These are phyloP conservation scores for Thermoascus crustaceus DNA, from an alignment of 2,329 filamentous ascomycete genomes.

Conservation along the genomic window DNA sequence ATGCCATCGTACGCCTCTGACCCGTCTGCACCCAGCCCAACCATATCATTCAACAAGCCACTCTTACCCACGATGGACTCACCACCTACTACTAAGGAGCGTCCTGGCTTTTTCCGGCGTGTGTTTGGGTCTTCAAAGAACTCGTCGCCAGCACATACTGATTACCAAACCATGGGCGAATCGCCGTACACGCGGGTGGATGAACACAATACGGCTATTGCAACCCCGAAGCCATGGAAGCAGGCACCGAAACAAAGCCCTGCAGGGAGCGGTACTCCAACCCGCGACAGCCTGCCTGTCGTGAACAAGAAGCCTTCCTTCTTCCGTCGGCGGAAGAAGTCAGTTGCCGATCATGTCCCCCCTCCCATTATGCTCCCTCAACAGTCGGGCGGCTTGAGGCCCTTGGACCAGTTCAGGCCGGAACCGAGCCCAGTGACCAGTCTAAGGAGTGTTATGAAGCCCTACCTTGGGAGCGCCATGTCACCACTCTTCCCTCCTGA, in stretches of 20 bases:
- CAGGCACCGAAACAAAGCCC: conserved; percentile 20
- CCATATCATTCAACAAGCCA: conserved; percentile 44
- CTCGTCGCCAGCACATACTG: conserved; percentile 21
- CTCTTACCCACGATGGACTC: conserved; percentile 33
- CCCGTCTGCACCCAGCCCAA: conserved; percentile 46
- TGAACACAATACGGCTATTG: conserved; percentile 12
- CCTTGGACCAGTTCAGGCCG: conserved; percentile 19
- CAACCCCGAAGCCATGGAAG: conserved; percentile 18
- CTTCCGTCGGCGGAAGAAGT: conserved; percentile 90
- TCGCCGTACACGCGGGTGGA: conserved; percentile 18
- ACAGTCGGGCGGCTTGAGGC: conserved; percentile 36
- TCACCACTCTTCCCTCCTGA: conserved; percentile 12
- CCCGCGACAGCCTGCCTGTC: conserved; percentile 40
- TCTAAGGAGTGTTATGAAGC: conserved; percentile 77
- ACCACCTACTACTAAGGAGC: conserved; percentile 52
- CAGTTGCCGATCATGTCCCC: conserved; percentile 58
- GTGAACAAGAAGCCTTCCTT: conserved; percentile 93
- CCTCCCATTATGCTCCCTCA: conserved; percentile 47
- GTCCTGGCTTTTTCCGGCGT: conserved; percentile 83
- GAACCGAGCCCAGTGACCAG: conserved; percentile 65
- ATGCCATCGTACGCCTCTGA: conserved; percentile 39
- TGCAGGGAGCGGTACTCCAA: conserved; percentile 13
- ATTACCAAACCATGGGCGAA: conserved; percentile 14
- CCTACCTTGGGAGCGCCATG: conserved; percentile 52
- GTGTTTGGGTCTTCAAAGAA: conserved; percentile 73